A percentile compares a stretch with the other conserved stretches of the same genome.
These are phyloP conservation scores for Davidsoniella eucalypti DNA, from an alignment of 2,329 filamentous ascomycete species.

Conservation along the genomic window DNA sequence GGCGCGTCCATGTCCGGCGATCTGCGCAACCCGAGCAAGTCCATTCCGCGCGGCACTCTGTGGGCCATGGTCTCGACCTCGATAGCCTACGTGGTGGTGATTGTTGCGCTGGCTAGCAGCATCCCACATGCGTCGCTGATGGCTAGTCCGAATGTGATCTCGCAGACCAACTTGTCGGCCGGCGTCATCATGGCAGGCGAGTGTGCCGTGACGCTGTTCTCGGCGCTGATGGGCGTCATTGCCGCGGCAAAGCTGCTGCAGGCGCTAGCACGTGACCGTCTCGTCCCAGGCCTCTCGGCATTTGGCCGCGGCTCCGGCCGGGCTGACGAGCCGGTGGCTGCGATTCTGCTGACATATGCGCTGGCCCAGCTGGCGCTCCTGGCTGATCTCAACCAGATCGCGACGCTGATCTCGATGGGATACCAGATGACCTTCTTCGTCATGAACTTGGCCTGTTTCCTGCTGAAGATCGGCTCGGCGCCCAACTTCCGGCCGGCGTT, in stretches of 20 bases:
- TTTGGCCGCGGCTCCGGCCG: constrained; percentile 32
- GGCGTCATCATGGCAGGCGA: constrained; percentile 64
- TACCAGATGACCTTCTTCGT: constrained; percentile 88
- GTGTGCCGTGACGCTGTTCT: constrained; percentile 70
- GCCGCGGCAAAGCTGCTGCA: constrained; percentile 73
- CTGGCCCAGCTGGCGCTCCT: constrained; percentile 68
- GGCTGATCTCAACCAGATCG: constrained; percentile 73
- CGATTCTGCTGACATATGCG: constrained; percentile 57
- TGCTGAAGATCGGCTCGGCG: constrained; percentile 72
- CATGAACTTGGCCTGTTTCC: constrained; percentile 73
- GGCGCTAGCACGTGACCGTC: constrained; percentile 61
- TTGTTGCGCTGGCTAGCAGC: constrained; percentile 61
- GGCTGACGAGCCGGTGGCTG: constrained; percentile 22
- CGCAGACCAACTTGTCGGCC: constrained; percentile 62
- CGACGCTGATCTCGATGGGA: constrained; percentile 78
- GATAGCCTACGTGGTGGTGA: constrained; percentile 56
- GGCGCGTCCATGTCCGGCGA: constrained; percentile 88
- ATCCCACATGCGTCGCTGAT: constrained; percentile 60
- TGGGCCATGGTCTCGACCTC: constrained; percentile 65
- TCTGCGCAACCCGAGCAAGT: constrained; percentile 62
- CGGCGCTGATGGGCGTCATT: constrained; percentile 72
- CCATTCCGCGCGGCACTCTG: constrained; percentile 72
- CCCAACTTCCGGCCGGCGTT: constrained; percentile 82
- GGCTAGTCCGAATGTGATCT: constrained; percentile 61
- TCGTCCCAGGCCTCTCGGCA: constrained; percentile 57